A percentile compares a stretch with the other conserved stretches of the same genome.
Evolutionary conservation across 352 stramenopile genomes (phyloP).

Genomic region (Phytopythium helicoides): DNA sequence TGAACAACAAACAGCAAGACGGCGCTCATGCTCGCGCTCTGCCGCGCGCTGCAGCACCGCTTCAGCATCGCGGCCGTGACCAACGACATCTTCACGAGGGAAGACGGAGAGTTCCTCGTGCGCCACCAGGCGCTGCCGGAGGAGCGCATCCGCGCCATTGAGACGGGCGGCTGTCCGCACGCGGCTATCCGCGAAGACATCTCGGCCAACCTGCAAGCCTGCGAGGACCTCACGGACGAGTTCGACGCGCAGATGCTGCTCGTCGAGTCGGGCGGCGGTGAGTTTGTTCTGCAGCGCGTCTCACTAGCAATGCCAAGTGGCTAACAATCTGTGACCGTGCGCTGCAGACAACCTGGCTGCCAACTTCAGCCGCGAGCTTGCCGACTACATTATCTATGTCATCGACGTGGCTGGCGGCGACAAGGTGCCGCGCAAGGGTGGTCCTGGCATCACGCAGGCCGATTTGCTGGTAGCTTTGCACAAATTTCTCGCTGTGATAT

Average conservation of each 20-base stretch:
- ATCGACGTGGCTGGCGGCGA: conserved; percentile 98
- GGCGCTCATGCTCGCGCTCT: conserved; percentile 93
- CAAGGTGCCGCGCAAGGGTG: conserved; percentile 98
- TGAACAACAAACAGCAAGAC: conserved; percentile 85
- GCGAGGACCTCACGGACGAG: conserved; percentile 92
- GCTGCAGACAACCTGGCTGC: conserved; percentile 95
- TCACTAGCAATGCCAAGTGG: neutral
- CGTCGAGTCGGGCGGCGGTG: conserved; percentile 88
- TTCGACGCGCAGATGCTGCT: conserved; percentile 87
- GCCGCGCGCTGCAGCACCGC: conserved; percentile 79
- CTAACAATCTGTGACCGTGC: neutral
- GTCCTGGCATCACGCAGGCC: conserved; percentile 96
- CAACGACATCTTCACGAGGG: conserved; percentile 99
- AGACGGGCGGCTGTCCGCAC: conserved; percentile 98
- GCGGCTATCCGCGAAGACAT: conserved; percentile 97
- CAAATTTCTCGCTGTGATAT: no score
- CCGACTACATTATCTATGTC: conserved; percentile 99
- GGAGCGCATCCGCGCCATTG: conserved; percentile 93
- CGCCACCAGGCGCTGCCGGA: conserved; percentile 88
- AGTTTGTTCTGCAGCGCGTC: neutral
- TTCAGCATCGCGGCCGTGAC: conserved; percentile 91
- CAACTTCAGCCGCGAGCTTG: conserved; percentile 97
- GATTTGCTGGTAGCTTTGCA: conserved; percentile 86
- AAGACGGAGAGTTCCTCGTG: conserved; percentile 98
- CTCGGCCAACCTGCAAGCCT: conserved; percentile 95